Evolutionary conservation across 805 yeast genomes (phyloP), one percentile per base, ranked within the genome.

Genomic region (Lipomyces sp.): DNA sequence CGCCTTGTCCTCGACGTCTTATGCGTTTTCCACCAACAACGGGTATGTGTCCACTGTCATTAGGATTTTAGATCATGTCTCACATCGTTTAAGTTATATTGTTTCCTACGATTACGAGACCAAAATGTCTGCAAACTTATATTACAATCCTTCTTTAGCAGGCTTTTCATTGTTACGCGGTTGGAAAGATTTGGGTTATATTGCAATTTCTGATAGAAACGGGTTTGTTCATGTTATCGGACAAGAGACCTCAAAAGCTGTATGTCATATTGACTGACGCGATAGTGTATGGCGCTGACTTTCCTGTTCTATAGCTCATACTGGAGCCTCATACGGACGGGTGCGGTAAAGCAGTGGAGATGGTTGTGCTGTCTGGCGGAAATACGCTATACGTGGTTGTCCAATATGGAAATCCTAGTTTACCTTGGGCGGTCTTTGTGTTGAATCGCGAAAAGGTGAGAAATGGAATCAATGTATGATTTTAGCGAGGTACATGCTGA

Each of bases 331-430:
- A 8, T 28, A 11, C 31, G 11, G 11, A 28, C 7, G 31, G 11
- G 7, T 40, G 38, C 32, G 35, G 39, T 14, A 53, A 53, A 32
- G 41, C 44, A 2, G 32, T 43, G 4, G 57, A 61, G 22, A 36
- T 65, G 8, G 39, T 62, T 16, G 43, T 64, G 2, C 43, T 58
- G 23, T 16, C 45, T 3, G 28, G 35, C 16, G 53, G 44, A 6
- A 47, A 45, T 8, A 29, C 21, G 13, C 39, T 47, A 3, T 58
- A 71, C 41, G 36, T 80, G 0, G 62, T 84, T 16, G 62, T 76
- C 4, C 93, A 85, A 58, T 80, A 87, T 14, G 90, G 93, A 37
- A 81, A 83, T 61, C 82, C 84, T 1, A 70, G 67, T 2, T 81
- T 79, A 42, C 80, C 2, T 72, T 84, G 42, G 53, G 74, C 2